Percentiles rank a stretch among this genome's conserved stretches.
phyloP scores from a whole-genome alignment of 164 flowering plant species.

The Liquidambar formosana region DNA sequence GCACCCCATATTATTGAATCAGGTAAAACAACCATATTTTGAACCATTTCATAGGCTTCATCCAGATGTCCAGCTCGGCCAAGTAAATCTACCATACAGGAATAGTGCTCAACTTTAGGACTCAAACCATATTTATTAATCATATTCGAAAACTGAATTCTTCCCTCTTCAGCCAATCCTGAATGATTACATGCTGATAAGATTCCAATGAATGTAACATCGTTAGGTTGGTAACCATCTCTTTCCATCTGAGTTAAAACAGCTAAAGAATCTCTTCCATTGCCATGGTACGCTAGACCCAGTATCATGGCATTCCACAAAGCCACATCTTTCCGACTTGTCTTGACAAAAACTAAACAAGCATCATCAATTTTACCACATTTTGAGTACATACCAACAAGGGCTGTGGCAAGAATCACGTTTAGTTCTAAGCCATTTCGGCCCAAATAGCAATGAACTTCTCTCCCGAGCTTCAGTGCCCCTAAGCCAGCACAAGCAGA shows the following conservation, averaged over 20 bases:
- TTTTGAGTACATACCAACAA: conserved; percentile 23
- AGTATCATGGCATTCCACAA: conserved; percentile 24
- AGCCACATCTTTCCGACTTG: conserved; percentile 13
- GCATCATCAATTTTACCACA: conserved; percentile 16
- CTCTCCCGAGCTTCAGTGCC: conserved; percentile 19
- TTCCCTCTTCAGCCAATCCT: conserved; percentile 18
- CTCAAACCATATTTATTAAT: conserved; percentile 8
- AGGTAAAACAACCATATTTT: conserved; percentile 14
- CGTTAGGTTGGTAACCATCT: not conserved
- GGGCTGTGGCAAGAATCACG: conserved; percentile 17
- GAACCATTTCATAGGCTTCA: conserved; percentile 18
- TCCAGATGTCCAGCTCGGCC: conserved; percentile 19
- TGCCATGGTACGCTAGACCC: conserved; percentile 14
- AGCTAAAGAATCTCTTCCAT: conserved; percentile 12
- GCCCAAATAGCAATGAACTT: conserved; percentile 12
- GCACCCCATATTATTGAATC: conserved; percentile 22
- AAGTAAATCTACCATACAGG: conserved; percentile 25
- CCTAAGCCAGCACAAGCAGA: conserved; percentile 22
- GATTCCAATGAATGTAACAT: conserved; percentile 15
- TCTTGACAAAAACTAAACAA: conserved; percentile 20
- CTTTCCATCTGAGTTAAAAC: conserved; percentile 18
- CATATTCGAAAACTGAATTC: conserved; percentile 6
- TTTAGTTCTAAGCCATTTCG: conserved; percentile 11
- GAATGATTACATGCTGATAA: conserved; percentile 20
- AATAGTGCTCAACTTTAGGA: conserved; percentile 16